These are phyloP conservation scores for Microthlaspi erraticum DNA, from an alignment of 345 rosid genomes.

Conservation along the genomic window DNA sequence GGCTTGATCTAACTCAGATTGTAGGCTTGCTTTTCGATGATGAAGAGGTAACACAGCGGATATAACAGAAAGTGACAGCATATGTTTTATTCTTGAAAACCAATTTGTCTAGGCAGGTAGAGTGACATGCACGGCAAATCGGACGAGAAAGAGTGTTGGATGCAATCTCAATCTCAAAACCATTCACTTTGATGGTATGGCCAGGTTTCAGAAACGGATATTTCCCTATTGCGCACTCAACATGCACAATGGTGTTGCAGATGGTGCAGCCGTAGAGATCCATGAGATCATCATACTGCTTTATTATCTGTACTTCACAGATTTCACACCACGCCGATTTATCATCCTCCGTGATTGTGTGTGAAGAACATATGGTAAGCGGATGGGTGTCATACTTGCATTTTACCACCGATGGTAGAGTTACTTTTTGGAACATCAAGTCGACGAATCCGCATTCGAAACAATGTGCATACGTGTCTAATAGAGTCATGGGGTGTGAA, in stretches of 20 bases:
- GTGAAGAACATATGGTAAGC: background rate
- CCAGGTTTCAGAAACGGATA: background rate
- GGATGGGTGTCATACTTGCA: conserved; percentile 10
- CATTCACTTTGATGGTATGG: conserved; percentile 12
- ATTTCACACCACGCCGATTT: too few species aligned
- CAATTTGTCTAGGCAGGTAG: conserved; percentile 8
- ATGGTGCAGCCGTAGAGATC: background rate
- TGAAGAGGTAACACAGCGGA: too few species aligned
- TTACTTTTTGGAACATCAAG: too few species aligned
- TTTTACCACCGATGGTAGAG: background rate
- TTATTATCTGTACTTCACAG: background rate
- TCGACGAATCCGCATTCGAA: too few species aligned
- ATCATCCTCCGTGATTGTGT: too few species aligned
- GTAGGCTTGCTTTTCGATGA: too few species aligned
- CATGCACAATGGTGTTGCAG: background rate
- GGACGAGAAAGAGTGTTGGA: conserved; percentile 1
- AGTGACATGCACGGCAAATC: conserved; percentile 6
- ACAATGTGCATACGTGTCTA: too few species aligned
- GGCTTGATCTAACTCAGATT: too few species aligned
- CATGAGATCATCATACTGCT: background rate
- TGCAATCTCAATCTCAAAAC: background rate
- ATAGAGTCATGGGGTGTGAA: background rate
- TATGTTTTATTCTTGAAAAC: too few species aligned
- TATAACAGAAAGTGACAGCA: too few species aligned
- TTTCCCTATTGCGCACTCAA: conserved; percentile 4